A percentile compares a stretch with the other conserved stretches of the same genome.
These are phyloP conservation scores for Monilinia aucupariae DNA, from an alignment of 2,329 filamentous ascomycete genomes.

Conservation along the genomic window DNA sequence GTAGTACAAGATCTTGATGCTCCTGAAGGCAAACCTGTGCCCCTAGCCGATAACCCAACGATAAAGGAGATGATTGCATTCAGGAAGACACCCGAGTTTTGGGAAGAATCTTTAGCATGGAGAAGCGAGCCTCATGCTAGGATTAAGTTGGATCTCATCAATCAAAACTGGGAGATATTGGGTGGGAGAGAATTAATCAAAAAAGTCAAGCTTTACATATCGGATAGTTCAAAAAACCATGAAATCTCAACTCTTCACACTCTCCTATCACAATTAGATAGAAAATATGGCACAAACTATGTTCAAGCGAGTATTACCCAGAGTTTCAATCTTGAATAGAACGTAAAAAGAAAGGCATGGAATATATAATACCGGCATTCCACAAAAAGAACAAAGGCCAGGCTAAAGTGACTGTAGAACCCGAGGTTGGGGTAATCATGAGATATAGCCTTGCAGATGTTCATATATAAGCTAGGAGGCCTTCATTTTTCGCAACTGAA, in stretches of 20 bases:
- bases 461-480: not conserved
- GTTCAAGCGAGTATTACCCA: not conserved
- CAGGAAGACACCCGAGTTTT: not conserved
- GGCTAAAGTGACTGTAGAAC: fast-evolving
- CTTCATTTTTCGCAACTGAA: not conserved
- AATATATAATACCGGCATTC: not conserved
- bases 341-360: not conserved
- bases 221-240: not conserved
- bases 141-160: too few species aligned
- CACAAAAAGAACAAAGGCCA: not conserved
- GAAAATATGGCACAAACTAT: not conserved
- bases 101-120: not conserved
- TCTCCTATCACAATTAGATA: not conserved
- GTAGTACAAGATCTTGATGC: not conserved
- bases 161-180: not conserved
- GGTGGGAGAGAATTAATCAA: not conserved
- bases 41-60: not conserved
- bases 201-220: not conserved
- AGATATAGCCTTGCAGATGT: not conserved
- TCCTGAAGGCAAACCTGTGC: not conserved
- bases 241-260: not conserved
- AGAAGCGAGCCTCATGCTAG: too few species aligned
- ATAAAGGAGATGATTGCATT: not conserved
- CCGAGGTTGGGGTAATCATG: not conserved
- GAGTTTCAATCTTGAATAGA: not conserved